Evolutionary conservation across 768 basidiomycete genomes (phyloP), one percentile per base, ranked within the genome.

Genomic region (Trametes villosa): DNA sequence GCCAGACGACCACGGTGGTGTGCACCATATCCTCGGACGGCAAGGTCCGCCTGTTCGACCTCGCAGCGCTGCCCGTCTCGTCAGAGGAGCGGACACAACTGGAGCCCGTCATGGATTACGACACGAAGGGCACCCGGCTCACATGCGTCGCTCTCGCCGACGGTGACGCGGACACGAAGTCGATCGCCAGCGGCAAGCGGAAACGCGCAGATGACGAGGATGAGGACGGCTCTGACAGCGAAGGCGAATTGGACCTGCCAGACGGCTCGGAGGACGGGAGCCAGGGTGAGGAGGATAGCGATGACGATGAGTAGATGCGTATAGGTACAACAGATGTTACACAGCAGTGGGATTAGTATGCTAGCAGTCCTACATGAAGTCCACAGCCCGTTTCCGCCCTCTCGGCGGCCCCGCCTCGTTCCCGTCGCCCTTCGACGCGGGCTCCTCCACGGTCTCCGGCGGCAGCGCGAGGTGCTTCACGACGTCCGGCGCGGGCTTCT

Each of bases 1-100:
- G 72, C 31, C 65, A 64, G 44, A 78, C 79, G 9, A 91, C 87
- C 11, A 91, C 85, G 0, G 76, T 91, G 24, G 82, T 86, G 3
- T 83, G 86, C 64, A 91, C 94, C 2, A 86, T 85, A 17, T 98
- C 95, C 0, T 97, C 96, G 0, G 97, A 98, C 60, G 97, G 97
- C 8, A 85, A 86, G 59, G 83, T 95, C 57, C 83, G 86, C 63
- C 69, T 95, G 20, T 94, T 88, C 72, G 88, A 95, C 71, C 75
- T 94, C 57, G 79, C 81, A 1, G 68, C 73, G 7, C 67, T 90
- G 4, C 80, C 86, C 24, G 62, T 66, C 2, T 64, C 17, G 40
- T 64, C 67, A 18, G 64, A 64, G 46, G 65, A 56, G 26, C 61
- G 70, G 41, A 68, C 54, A 18, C 64, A 81, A 42, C 76, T 92